Evolutionary conservation across 805 yeast species (phyloP), one percentile per base, ranked within the genome.

Genomic region (Saccharomycopsis olivae): DNA sequence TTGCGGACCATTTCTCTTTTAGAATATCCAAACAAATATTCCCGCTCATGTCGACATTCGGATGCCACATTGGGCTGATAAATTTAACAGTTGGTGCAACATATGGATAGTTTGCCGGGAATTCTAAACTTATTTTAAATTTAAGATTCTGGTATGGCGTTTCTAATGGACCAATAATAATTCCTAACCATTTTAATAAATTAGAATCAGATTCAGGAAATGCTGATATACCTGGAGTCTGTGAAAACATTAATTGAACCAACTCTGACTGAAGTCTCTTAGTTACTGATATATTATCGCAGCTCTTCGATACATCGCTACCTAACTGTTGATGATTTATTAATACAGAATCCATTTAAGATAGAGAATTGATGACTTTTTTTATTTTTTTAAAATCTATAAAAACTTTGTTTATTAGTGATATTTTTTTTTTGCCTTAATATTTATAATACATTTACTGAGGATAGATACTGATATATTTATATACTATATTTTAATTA

Each of bases 1-100:
- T 69, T 1, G 77, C 80, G 38, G 75, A 66, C 83, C 83, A 76
- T 47, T 74, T 65, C 38, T 74, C 79, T 53, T 75, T 74, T 53
- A 76, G 61, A 39, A 76, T 75, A 53, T 75, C 79, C 33, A 75
- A 60, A 48, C 83, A 76, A 44, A 76, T 77, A 46, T 73, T 68
- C n/a, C 83, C 83, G 39, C 68, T 60, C 64, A 71, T 68, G 49
- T 74, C 78, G 45, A 75, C 73, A 51, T 76, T 75, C 20, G 83
- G 83, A 51, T 75, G 82, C 67, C 74, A 72, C 68, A 74, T 68
- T 14, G 80, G 78, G 32, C 75, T 67, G 24, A 64, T 65, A 51
- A 76, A 76, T 48, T 58, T 64, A 51, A 76, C 68, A 21, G 56
- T 57, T 19, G 83, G 83, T 3, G 83, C 75, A 3, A 62, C 54